Evolutionary conservation across 2,329 filamentous ascomycete species (phyloP).

Genomic region (Talaromyces islandicus): DNA sequence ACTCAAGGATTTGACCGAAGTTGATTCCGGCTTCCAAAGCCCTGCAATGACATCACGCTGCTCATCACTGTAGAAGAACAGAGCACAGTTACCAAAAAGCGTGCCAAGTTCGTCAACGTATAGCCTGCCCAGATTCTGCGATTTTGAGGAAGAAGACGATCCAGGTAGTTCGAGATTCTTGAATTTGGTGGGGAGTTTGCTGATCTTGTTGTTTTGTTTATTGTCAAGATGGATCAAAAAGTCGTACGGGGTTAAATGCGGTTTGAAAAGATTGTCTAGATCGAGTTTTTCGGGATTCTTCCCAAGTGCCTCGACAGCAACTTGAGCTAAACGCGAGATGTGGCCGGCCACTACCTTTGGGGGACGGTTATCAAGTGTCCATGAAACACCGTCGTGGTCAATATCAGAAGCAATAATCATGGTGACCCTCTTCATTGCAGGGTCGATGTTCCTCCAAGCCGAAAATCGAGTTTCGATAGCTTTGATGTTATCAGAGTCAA

Average conservation of each 20-base stretch:
- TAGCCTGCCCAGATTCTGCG: conserved; percentile 55
- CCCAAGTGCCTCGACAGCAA: conserved; percentile 60
- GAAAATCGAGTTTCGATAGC: conserved; percentile 67
- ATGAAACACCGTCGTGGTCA: conserved; percentile 71
- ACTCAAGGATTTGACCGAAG: conserved; percentile 26
- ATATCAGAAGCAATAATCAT: conserved; percentile 76
- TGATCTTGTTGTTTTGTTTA: conserved; percentile 39
- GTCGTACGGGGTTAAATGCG: conserved; percentile 72
- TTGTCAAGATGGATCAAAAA: conserved; percentile 69
- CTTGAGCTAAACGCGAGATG: conserved; percentile 74
- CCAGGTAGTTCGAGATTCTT: conserved; percentile 54
- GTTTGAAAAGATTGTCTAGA: conserved; percentile 56
- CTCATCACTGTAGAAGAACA: conserved; percentile 70
- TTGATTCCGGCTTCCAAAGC: conserved; percentile 55
- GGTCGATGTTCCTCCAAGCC: conserved; percentile 82
- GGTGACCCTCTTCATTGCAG: conserved; percentile 74
- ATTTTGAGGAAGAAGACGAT: conserved; percentile 45
- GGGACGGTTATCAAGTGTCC: conserved; percentile 64
- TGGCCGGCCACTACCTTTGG: conserved; percentile 77
- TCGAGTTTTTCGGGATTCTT: conserved; percentile 24
- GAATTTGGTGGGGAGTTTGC: conserved; percentile 46
- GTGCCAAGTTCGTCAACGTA: conserved; percentile 63
- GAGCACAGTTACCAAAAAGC: conserved; percentile 61
- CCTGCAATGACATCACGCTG: conserved; percentile 56
- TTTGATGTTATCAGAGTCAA: conserved; percentile 56